Percentiles rank a stretch among this genome's conserved stretches.
Conservation (phyloP, 2,329 filamentous ascomycete genomes). For the Colletotrichum melonis region DNA sequence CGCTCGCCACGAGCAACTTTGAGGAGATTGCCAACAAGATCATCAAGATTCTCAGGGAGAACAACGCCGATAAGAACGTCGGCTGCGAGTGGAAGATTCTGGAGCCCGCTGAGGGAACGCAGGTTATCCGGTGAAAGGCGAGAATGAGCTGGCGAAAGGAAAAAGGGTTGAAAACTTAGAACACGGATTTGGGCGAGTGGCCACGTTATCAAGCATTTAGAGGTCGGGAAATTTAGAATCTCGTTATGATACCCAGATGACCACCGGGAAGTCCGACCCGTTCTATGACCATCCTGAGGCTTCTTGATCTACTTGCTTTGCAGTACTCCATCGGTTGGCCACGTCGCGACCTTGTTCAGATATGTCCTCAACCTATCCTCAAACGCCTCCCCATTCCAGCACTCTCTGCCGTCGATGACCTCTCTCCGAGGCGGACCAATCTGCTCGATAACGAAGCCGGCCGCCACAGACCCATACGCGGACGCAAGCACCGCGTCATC, state of each 20-base stretch:
- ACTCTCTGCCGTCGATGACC: neutral
- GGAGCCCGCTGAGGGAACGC: constrained; percentile 83
- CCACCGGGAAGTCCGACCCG: neutral
- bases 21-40: constrained; percentile 85
- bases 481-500: constrained; percentile 16
- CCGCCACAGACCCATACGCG: constrained; percentile 23
- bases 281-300: neutral
- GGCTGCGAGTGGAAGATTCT: constrained; percentile 88
- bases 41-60: constrained; percentile 76
- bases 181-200: neutral
- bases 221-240: neutral
- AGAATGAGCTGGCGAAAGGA: neutral
- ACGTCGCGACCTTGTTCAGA: neutral
- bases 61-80: constrained; percentile 70
- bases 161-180: neutral
- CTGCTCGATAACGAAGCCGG: constrained; percentile 29
- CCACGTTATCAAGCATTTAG: neutral
- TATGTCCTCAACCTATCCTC: constrained; percentile 6
- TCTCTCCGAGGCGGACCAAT: constrained; percentile 5
- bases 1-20: constrained; percentile 91
- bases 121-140: constrained; percentile 48
- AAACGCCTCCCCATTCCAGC: constrained; percentile 30
- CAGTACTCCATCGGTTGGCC: neutral
- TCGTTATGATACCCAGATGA: constrained; percentile 8
- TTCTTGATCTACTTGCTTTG: neutral